Base-by-base conservation (phyloP, 2,329 filamentous ascomycete species). In the Dendryphion nanum region DNA sequence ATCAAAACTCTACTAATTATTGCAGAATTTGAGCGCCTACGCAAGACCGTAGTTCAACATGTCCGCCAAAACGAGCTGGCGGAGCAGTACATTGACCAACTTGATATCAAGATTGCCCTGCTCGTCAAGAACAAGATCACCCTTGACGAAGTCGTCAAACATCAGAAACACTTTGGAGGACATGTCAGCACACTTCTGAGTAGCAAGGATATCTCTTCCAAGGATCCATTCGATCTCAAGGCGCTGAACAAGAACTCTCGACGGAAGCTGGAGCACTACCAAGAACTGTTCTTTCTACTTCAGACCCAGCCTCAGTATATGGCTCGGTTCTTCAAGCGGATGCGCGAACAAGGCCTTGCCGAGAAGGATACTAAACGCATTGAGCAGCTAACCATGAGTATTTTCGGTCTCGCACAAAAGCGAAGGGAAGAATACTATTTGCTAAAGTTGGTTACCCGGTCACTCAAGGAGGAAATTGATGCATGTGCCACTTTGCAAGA, bases 71-170 rank as follows among this genome's bases (percentile, higher is more conserved):
- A 98, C 58, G 93, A 98, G 69, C 83, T 95, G 73, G 81, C 94
- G 26, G 93, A 98, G 68, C 89, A 96, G 63, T 98, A 98, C 60
- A 95, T 98, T 51, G 90, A 95, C 55, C 93, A 98, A 63, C 79
- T 98, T 23, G 94, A 98, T 61, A 95, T 98, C 74, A 98, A 98
- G 72, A 98, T 98, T 63, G 93, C 93, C 1, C 78, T 98, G 3
- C 77, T 98, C 14, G 93, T 98, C 56, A 97, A 97, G 77, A 98
- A 98, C 78, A 98, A 98, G 69, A 98, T 98, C 58, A 97, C 93
- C 0, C 77, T 98, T 4, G 93, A 98, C 59, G 94, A 98, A 68
- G 93, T 98, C 18, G 87, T 98, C 38, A 89, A 89, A 55, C 93
- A 97, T 61, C 93, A 98, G 61, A 91, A 86, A 71, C 94, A 95